Percentiles rank a stretch among this genome's conserved stretches.
These are phyloP conservation scores for Pseudogymnoascus sp. DNA, from an alignment of 2,329 filamentous ascomycete species.

Conservation along the genomic window DNA sequence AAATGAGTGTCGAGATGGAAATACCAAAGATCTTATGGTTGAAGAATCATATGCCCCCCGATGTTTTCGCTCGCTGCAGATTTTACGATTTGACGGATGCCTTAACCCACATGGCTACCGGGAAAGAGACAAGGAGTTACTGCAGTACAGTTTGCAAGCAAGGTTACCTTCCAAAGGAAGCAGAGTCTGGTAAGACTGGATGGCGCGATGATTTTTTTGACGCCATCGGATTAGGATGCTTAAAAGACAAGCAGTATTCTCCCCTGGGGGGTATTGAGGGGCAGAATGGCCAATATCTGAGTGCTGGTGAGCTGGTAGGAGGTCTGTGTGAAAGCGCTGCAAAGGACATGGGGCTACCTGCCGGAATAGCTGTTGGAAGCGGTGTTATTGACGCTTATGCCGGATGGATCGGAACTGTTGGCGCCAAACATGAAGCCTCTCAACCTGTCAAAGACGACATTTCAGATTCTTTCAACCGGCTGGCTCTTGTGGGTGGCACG, in stretches of 20 bases:
- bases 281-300: slow-evolving; percentile 86
- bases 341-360: slow-evolving; percentile 69
- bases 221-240: slow-evolving; percentile 75
- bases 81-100: slow-evolving; percentile 95
- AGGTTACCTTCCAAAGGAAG: slow-evolving; percentile 90
- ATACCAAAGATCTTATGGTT: slow-evolving; percentile 97
- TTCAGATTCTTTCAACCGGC: slow-evolving; percentile 82
- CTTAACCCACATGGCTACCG: slow-evolving; percentile 87
- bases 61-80: slow-evolving; percentile 85
- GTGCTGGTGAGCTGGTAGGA: slow-evolving; percentile 85
- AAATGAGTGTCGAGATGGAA: slow-evolving; percentile 99
- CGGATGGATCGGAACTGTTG: slow-evolving; percentile 98
- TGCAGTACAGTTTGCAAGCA: slow-evolving; percentile 97
- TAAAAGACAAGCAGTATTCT: slow-evolving; percentile 80
- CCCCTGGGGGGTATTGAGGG: slow-evolving; percentile 90
- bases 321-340: slow-evolving; percentile 76
- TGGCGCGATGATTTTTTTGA: slow-evolving; percentile 95
- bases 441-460: slow-evolving; percentile 68
- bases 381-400: slow-evolving; percentile 98
- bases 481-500: slow-evolving; percentile 90
- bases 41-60: slow-evolving; percentile 93
- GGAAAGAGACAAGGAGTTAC: slow-evolving; percentile 83
- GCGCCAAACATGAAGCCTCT: slow-evolving; percentile 70
- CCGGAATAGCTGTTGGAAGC: slow-evolving; percentile 85
- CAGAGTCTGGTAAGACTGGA: slow-evolving; percentile 93